Evolutionary conservation across 768 basidiomycete genomes (phyloP).

Genomic region (Candolleomyces eurysporus): DNA sequence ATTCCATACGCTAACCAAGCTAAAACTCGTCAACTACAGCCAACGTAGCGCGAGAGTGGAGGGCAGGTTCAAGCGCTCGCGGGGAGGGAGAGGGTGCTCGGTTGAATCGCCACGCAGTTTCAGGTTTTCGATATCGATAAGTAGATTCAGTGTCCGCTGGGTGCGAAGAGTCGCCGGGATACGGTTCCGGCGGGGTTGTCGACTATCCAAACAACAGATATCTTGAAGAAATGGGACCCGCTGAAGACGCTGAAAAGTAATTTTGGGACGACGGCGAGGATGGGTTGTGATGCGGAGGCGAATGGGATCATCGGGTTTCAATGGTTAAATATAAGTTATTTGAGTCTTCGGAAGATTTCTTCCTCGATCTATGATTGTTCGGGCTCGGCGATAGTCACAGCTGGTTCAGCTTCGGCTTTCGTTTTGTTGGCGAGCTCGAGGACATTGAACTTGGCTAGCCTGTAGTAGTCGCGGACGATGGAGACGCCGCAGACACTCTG

Average conservation of each 20-base stretch:
- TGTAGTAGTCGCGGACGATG: conserved; percentile 70
- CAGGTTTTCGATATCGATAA: background rate
- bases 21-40: background rate
- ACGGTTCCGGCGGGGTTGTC: background rate
- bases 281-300: background rate
- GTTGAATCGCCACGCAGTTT: background rate
- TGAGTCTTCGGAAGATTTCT: background rate
- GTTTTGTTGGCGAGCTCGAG: conserved; percentile 64
- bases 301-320: background rate
- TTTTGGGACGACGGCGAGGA: background rate
- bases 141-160: background rate
- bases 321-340: background rate
- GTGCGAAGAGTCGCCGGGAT: background rate
- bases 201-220: background rate
- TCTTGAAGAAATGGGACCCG: background rate
- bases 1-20: background rate
- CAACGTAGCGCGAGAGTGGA: background rate
- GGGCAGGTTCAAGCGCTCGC: conserved; percentile 2
- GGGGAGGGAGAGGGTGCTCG: conserved; percentile 6
- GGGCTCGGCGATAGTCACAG: background rate
- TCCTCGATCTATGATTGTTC: conserved; percentile 1
- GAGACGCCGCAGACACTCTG: conserved; percentile 78
- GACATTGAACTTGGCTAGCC: conserved; percentile 74
- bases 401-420: conserved; percentile 16
- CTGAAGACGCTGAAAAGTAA: background rate